A percentile compares a stretch with the other conserved stretches of the same genome.
Evolutionary conservation across 83 land plant species (phyloP).

Genomic region (Diphasiastrum complanatum): DNA sequence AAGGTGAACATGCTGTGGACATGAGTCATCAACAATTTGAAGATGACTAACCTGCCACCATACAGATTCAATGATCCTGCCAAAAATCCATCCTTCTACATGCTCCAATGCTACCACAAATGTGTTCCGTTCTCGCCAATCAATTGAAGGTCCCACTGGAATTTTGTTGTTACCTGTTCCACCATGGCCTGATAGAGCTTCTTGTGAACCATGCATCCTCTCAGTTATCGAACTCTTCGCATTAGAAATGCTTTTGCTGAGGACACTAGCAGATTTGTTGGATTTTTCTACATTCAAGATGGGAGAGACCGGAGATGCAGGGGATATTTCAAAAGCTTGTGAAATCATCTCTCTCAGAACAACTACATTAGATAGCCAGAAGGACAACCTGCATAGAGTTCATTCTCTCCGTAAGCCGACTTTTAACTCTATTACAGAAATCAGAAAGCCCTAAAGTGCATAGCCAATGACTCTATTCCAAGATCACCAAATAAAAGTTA

Average conservation of each 20-base stretch:
- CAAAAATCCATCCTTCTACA: slow-evolving; percentile 31
- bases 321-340: slow-evolving; percentile 17
- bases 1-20: neutral
- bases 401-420: neutral
- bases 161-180: too few species aligned
- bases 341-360: slow-evolving; percentile 32
- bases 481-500: too few species aligned
- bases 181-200: neutral
- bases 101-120: slow-evolving; percentile 18
- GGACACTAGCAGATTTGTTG: neutral
- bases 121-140: slow-evolving; percentile 27
- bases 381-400: slow-evolving; percentile 28
- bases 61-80: slow-evolving; percentile 28
- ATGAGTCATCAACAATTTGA: neutral
- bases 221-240: neutral
- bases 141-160: too few species aligned
- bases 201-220: neutral
- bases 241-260: neutral
- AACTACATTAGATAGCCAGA: slow-evolving; percentile 37
- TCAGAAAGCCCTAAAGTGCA: too few species aligned
- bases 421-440: too few species aligned
- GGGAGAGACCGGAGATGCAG: neutral
- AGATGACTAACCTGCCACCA: slow-evolving; percentile 40
- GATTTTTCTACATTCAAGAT: neutral
- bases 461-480: too few species aligned